phyloP scores from a whole-genome alignment of 2,329 filamentous ascomycete species.

The Phaeophleospora eucalypticola region DNA sequence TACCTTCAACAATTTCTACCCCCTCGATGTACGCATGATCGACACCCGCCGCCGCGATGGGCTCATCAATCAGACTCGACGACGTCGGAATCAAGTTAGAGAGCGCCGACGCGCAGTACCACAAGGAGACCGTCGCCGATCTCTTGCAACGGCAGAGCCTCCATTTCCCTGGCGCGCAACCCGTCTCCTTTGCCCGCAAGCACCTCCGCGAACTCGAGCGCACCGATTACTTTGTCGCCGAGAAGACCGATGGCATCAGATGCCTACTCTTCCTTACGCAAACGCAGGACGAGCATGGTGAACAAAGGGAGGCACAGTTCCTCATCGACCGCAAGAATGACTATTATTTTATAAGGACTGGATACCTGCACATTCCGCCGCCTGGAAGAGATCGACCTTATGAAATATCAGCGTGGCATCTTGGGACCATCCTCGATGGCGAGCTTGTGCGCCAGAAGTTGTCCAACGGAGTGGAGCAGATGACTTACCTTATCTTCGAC shows the following conservation, averaged over 20 bases:
- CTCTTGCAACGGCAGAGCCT: conserved; percentile 67
- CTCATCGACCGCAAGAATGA: conserved; percentile 98
- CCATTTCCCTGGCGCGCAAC: conserved; percentile 85
- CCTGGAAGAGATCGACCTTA: conserved; percentile 44
- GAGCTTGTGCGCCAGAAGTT: conserved; percentile 79
- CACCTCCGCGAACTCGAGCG: conserved; percentile 78
- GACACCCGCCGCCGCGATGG: conserved; percentile 8
- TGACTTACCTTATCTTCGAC: conserved; percentile 90
- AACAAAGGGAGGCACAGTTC: conserved; percentile 65
- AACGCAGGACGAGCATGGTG: conserved; percentile 40
- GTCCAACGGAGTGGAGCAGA: conserved; percentile 63
- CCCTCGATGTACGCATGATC: too few relatives aligned
- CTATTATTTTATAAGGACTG: conserved; percentile 76
- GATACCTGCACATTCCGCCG: conserved; percentile 74
- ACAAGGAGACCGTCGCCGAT: conserved; percentile 32
- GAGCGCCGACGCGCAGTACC: conserved; percentile 24
- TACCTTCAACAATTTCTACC: too few relatives aligned
- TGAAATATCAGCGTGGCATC: conserved; percentile 63
- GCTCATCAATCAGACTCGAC: conserved; percentile 7
- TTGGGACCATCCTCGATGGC: conserved; percentile 79
- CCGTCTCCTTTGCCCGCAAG: conserved; percentile 79
- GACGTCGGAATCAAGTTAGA: conserved; percentile 12
- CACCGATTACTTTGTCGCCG: conserved; percentile 93
- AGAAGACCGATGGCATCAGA: conserved; percentile 94
- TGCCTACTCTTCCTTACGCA: conserved; percentile 87